Percentiles rank a stretch among this genome's conserved stretches.
Evolutionary conservation across 306 rosid species (phyloP).

Genomic region (Sesbania bispinosa): DNA sequence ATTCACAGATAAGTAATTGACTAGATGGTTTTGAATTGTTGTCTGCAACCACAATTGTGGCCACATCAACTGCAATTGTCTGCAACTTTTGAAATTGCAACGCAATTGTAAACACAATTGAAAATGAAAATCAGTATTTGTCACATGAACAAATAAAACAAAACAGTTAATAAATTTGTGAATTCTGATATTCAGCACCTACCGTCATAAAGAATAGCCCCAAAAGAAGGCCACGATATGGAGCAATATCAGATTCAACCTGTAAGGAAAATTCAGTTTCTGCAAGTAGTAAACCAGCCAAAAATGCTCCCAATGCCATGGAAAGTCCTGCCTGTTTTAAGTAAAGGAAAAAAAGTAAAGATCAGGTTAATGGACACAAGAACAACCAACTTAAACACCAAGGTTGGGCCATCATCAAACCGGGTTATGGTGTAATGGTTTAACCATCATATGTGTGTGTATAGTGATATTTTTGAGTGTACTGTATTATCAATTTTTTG

Average conservation of each 20-base stretch:
- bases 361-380: conserved; percentile 12
- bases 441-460: not conserved
- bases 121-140: too few species aligned
- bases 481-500: not conserved
- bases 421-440: not conserved
- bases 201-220: conserved; percentile 99
- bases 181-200: conserved; percentile 33
- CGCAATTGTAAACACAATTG: too few species aligned
- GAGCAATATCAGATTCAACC: conserved; percentile 99
- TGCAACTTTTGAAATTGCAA: not conserved
- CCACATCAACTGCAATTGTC: not conserved
- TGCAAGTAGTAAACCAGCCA: conserved; percentile 96
- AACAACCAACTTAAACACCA: not conserved
- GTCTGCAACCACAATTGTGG: not conserved
- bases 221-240: conserved; percentile 96
- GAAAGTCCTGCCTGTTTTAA: conserved; percentile 91
- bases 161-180: conserved; percentile 9
- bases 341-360: conserved; percentile 6
- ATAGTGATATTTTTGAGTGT: too few species aligned
- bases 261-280: conserved; percentile 98
- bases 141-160: conserved; percentile 17
- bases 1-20: not conserved
- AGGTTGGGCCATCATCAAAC: not conserved
- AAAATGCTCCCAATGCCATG: conserved; percentile 98
- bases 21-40: not conserved